Conservation (phyloP, 1,284 basidiomycete genomes). For the Phenoliferia sp. region DNA sequence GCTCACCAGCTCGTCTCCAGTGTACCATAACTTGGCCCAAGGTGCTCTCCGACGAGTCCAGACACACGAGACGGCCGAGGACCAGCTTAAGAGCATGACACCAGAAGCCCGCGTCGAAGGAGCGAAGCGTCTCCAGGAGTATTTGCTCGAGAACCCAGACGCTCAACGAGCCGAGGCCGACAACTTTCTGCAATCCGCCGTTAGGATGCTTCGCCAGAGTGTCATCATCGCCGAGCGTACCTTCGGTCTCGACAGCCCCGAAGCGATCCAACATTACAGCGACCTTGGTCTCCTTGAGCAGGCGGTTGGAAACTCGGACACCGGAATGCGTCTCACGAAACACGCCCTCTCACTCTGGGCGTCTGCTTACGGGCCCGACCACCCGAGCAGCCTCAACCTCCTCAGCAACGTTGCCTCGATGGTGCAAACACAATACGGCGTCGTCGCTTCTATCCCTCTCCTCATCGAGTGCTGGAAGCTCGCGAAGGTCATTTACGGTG, state of each 20-base stretch:
- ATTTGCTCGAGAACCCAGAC: constrained; percentile 28
- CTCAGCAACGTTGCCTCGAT: constrained; percentile 36
- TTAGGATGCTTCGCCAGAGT: constrained; percentile 52
- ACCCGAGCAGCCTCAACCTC: constrained; percentile 50
- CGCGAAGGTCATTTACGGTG: constrained; percentile 22
- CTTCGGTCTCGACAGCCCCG: constrained; percentile 51
- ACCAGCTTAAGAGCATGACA: constrained; percentile 17
- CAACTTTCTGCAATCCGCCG: constrained; percentile 46
- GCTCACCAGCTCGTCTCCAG: constrained; percentile 12
- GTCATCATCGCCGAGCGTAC: constrained; percentile 54
- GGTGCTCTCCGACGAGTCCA: constrained; percentile 23
- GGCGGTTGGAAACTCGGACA: constrained; percentile 47
- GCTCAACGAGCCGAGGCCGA: constrained; percentile 33
- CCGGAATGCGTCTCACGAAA: constrained; percentile 47
- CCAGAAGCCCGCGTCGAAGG: constrained; percentile 18
- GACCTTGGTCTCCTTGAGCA: constrained; percentile 53
- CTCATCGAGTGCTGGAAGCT: constrained; percentile 15
- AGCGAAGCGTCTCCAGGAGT: constrained; percentile 17
- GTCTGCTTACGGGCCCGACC: constrained; percentile 50
- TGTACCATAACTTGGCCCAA: constrained; percentile 31
- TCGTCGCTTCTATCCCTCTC: constrained; percentile 11
- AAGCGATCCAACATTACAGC: constrained; percentile 53
- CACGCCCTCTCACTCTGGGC: constrained; percentile 52
- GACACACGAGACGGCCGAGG: constrained; percentile 30
- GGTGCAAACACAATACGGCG: constrained; percentile 10